Conservation (phyloP, 108 stramenopile genomes). For the Phaeodactylum tricornutum region DNA sequence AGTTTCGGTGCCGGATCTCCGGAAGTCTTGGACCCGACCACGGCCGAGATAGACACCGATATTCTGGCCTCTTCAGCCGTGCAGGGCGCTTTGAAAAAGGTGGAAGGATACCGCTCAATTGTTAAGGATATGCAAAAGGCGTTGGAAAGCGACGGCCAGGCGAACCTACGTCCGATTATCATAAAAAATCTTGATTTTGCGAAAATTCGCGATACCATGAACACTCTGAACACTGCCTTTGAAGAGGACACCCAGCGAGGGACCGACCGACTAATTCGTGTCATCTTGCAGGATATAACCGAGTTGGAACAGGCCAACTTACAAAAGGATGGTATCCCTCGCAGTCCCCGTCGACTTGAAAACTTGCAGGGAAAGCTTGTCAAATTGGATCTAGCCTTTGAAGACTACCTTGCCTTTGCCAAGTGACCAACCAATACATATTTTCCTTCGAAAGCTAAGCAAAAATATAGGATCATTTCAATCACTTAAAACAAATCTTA, state of each 20-base stretch:
- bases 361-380: slow-evolving; percentile 68
- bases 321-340: slow-evolving; percentile 78
- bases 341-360: slow-evolving; percentile 65
- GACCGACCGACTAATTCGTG: slow-evolving; percentile 84
- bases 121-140: slow-evolving; percentile 50
- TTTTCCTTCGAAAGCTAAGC: no score
- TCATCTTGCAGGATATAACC: slow-evolving; percentile 84
- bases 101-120: slow-evolving; percentile 34
- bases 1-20: slow-evolving; percentile 61
- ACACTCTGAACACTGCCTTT: slow-evolving; percentile 78
- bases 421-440: no score
- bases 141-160: slow-evolving; percentile 47
- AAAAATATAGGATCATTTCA: no score
- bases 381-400: slow-evolving; percentile 76
- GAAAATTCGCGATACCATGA: slow-evolving; percentile 56
- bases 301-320: slow-evolving; percentile 71
- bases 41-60: slow-evolving; percentile 63
- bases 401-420: slow-evolving; percentile 71
- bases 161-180: slow-evolving; percentile 60
- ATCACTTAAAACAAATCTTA: no score
- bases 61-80: slow-evolving; percentile 52
- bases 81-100: slow-evolving; percentile 45
- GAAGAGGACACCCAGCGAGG: slow-evolving; percentile 91
- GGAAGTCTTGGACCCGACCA: slow-evolving; percentile 65
- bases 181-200: slow-evolving; percentile 75